Conservation (phyloP, 2,329 filamentous ascomycete genomes). For the Colletotrichum spinosum region DNA sequence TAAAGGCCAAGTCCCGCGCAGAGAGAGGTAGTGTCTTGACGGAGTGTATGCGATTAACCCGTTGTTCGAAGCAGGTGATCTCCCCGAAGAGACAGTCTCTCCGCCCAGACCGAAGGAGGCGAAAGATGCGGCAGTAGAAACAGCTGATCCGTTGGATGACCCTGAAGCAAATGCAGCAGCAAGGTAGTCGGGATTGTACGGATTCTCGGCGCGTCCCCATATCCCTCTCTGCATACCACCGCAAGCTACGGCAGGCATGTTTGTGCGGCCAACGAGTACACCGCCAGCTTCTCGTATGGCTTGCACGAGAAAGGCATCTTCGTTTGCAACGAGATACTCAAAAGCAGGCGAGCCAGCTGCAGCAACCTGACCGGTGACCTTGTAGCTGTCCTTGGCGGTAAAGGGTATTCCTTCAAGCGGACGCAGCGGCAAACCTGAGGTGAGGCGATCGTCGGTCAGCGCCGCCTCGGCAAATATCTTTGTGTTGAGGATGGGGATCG, state of each 20-base stretch:
- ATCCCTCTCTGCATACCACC: constrained; percentile 66
- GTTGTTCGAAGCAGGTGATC: constrained; percentile 64
- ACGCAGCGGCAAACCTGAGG: constrained; percentile 29
- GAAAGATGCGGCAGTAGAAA: constrained; percentile 59
- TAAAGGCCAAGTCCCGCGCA: constrained; percentile 62
- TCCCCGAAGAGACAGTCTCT: constrained; percentile 65
- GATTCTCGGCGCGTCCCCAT: constrained; percentile 64
- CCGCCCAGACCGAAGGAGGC: constrained; percentile 61
- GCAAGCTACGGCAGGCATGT: constrained; percentile 67
- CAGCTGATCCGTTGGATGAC: constrained; percentile 65
- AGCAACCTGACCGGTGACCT: constrained; percentile 62
- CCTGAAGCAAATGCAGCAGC: constrained; percentile 64
- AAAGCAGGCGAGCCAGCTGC: constrained; percentile 68
- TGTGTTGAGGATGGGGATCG: constrained; percentile 42
- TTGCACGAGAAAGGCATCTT: constrained; percentile 64
- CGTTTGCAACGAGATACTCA: constrained; percentile 57
- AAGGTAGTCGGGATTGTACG: constrained; percentile 62
- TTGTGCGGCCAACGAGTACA: constrained; percentile 65
- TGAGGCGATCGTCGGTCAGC: constrained; percentile 44
- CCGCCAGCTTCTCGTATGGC: constrained; percentile 61
- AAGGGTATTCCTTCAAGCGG: constrained; percentile 67
- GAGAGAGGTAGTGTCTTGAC: constrained; percentile 59
- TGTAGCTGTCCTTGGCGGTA: constrained; percentile 69
- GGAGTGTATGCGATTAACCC: constrained; percentile 64
- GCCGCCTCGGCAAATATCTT: constrained; percentile 42